Percentiles rank a stretch among this genome's conserved stretches.
Evolutionary conservation across 108 stramenopile genomes (phyloP).

Genomic region (Mediolabrus comicus): DNA sequence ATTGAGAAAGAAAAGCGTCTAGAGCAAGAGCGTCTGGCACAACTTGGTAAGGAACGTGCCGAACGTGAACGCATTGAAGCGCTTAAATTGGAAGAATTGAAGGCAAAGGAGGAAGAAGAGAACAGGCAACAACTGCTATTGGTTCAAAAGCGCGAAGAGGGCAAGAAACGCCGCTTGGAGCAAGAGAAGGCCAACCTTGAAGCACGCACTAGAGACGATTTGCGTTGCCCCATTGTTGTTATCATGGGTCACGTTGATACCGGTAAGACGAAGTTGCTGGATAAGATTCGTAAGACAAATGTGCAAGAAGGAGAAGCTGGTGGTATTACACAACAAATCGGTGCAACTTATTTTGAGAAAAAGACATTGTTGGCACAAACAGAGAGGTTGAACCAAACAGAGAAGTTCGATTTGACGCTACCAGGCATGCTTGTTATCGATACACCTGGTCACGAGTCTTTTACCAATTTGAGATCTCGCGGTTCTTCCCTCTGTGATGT

Average conservation of each 20-base stretch:
- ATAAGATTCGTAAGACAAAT: slow-evolving; percentile 99
- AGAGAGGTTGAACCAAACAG: slow-evolving; percentile 79
- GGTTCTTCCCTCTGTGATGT: slow-evolving; percentile 98
- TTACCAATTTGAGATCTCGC: slow-evolving; percentile 95
- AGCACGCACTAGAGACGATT: slow-evolving; percentile 82
- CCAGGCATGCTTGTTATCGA: slow-evolving; percentile 99
- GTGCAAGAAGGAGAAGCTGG: slow-evolving; percentile 99
- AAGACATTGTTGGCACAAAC: slow-evolving; percentile 87
- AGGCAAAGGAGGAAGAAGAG: slow-evolving; percentile 60
- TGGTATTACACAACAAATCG: slow-evolving; percentile 99
- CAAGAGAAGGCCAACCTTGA: slow-evolving; percentile 85
- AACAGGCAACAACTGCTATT: slow-evolving; percentile 46
- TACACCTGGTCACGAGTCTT: slow-evolving; percentile 99
- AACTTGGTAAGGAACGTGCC: slow-evolving; percentile 76
- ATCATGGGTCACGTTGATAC: slow-evolving; percentile 99
- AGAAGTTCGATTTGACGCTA: slow-evolving; percentile 84
- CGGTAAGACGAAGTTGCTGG: slow-evolving; percentile 98
- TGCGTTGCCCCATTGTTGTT: slow-evolving; percentile 96
- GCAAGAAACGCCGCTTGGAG: slow-evolving; percentile 68
- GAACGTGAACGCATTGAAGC: slow-evolving; percentile 83
- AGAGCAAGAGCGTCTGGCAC: slow-evolving; percentile 75
- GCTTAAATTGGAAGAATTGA: slow-evolving; percentile 58
- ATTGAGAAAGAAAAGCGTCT: slow-evolving; percentile 84
- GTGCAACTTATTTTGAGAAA: slow-evolving; percentile 98
- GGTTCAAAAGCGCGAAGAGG: slow-evolving; percentile 81